A percentile compares a stretch with the other conserved stretches of the same genome.
phyloP scores from a whole-genome alignment of 2,329 filamentous ascomycete species.

The Claviceps digitariae region DNA sequence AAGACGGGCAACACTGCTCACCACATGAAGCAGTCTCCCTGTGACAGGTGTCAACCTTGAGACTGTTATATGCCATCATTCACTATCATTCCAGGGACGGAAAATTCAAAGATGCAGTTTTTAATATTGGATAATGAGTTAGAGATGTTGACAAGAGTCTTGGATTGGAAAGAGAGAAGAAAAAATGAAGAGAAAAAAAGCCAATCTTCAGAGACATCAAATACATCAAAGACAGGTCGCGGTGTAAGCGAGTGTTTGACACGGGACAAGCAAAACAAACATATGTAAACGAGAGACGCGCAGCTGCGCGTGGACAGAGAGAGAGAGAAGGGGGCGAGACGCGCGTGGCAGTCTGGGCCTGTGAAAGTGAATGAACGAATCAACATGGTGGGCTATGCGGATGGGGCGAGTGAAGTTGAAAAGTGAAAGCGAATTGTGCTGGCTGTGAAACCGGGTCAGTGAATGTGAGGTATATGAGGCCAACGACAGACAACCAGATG shows the following conservation, averaged over 20 bases:
- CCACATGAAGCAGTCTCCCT: neutral
- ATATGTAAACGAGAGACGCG: neutral
- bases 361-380: neutral
- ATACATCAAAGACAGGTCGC: no score
- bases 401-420: neutral
- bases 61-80: neutral
- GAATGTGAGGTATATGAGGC: neutral
- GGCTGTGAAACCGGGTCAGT: neutral
- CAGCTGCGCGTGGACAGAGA: slow-evolving; percentile 19
- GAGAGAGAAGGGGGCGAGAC: no score
- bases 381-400: neutral
- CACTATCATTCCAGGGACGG: neutral
- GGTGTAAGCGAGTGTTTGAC: neutral
- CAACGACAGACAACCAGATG: neutral
- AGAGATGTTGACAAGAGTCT: neutral
- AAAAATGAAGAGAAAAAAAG: no score
- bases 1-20: neutral
- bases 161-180: slow-evolving; percentile 14
- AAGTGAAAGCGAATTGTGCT: neutral
- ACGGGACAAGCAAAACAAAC: neutral
- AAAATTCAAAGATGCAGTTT: neutral
- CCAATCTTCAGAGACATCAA: no score
- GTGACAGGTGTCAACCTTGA: no score
- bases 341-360: neutral
- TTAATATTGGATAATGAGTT: neutral